Evolutionary conservation across 805 yeast species (phyloP).

Genomic region (Tetrapisispora fleetii): DNA sequence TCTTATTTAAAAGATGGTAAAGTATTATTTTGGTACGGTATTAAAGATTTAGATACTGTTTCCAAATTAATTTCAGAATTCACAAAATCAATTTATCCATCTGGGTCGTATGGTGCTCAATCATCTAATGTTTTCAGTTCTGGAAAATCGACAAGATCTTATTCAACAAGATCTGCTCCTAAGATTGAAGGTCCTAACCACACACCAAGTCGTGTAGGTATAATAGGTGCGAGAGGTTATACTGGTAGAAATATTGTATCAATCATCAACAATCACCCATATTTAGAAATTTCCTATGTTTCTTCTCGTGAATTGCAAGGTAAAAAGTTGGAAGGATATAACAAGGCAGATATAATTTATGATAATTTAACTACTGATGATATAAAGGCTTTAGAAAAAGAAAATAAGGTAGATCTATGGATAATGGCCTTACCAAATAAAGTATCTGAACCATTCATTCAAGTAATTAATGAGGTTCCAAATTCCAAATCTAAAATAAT

Average conservation of each 20-base stretch:
- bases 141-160: slow-evolving; percentile 42
- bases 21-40: slow-evolving; percentile 91
- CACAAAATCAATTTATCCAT: slow-evolving; percentile 17
- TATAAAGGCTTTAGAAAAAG: slow-evolving; percentile 63
- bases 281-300: slow-evolving; percentile 80
- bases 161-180: slow-evolving; percentile 50
- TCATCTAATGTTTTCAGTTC: slow-evolving; percentile 36
- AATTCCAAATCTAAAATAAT: slow-evolving; percentile 71
- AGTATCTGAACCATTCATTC: slow-evolving; percentile 82
- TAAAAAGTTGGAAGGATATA: slow-evolving; percentile 76
- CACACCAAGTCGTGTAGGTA: slow-evolving; percentile 64
- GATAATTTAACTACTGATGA: slow-evolving; percentile 85
- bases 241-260: slow-evolving; percentile 91
- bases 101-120: slow-evolving; percentile 30
- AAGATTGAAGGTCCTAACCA: slow-evolving; percentile 51
- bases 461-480: slow-evolving; percentile 57
- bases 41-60: slow-evolving; percentile 51
- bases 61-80: slow-evolving; percentile 54
- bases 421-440: slow-evolving; percentile 99
- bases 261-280: slow-evolving; percentile 79
- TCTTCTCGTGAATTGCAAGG: slow-evolving; percentile 94
- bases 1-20: slow-evolving; percentile 84
- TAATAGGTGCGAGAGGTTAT: slow-evolving; percentile 97
- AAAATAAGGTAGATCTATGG: slow-evolving; percentile 85
- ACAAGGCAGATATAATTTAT: slow-evolving; percentile 68